Base-by-base conservation (phyloP, 371 early-diverging fungal genomes). In the Capillidium rhysosporum region DNA sequence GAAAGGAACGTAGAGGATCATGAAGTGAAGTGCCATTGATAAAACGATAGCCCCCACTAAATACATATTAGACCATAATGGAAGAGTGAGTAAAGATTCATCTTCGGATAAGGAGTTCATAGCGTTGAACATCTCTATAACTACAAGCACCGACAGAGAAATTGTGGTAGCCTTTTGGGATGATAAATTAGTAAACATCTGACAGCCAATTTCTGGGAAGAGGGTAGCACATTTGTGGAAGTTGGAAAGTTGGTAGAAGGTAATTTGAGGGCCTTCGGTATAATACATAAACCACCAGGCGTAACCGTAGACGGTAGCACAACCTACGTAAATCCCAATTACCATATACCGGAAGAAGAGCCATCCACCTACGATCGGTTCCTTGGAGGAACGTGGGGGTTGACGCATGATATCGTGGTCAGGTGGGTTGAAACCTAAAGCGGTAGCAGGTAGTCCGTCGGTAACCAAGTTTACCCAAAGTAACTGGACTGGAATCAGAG, bases 391-490 rank as follows among this genome's bases (percentile, higher is more conserved):
- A 55, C 96, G 79, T 46, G 98, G 98, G 45, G 89, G 84, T 51
- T 72, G 77, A 18, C 77, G 74, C 98, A 97, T 97, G 46, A 92
- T 92, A 60, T 85, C 87, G 34, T 88, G 70, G 57, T 92, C 92
- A 16, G 92, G 82, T 12, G 95, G 95, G 65, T 98, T 94, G 67
- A 97, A 92, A 28, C 96, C 96, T 46, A 98, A 79, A 10, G 97
- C 92, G 1, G 92, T 84, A 26, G 98, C 97, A 26, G 98, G 97
- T 53, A 94, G 73, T 12, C 95, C 96, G 67, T 97, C 97, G 49
- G 96, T 97, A 16, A 98, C 92, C 62, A 98, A 65, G 63, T 98
- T 98, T 46, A 96, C 95, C 94, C 95, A 96, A 43, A 98, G 72
- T 23, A 98, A 72, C 68, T 97, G 97, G 31, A 96, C 94, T 43